A percentile compares a stretch with the other conserved stretches of the same genome.
Conservation (phyloP, 495 filamentous ascomycete species). For the Baudoinia panamericana region DNA sequence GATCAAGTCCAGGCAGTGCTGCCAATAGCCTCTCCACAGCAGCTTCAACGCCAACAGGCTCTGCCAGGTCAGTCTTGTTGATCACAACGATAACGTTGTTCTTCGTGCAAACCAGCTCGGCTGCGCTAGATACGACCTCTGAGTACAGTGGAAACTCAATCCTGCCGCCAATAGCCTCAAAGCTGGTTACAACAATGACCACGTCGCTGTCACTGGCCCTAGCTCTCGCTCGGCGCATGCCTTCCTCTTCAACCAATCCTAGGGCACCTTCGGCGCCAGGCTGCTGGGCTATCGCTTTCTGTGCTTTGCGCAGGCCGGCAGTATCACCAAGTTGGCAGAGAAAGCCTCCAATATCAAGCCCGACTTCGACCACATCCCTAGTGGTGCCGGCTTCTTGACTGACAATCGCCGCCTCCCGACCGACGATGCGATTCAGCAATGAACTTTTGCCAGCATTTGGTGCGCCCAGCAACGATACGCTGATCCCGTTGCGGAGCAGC, state of each 20-base stretch:
- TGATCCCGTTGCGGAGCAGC: constrained; percentile 72
- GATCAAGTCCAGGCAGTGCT: constrained; percentile 23
- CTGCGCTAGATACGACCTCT: constrained; percentile 45
- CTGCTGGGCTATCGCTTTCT: constrained; percentile 2
- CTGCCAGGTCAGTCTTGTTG: constrained; percentile 60
- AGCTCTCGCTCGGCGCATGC: constrained; percentile 72
- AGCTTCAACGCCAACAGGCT: constrained; percentile 12
- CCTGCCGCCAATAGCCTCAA: constrained; percentile 38
- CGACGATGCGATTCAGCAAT: constrained; percentile 80
- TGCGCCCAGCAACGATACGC: constrained; percentile 71
- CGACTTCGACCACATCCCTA: constrained; percentile 83
- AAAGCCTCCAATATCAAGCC: constrained; percentile 79
- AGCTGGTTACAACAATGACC: constrained; percentile 63
- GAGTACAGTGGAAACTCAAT: constrained; percentile 38
- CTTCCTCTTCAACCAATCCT: constrained; percentile 74
- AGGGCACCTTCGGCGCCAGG: constrained; percentile 24
- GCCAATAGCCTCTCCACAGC: constrained; percentile 14
- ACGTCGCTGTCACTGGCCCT: constrained; percentile 76
- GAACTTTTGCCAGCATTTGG: constrained; percentile 96
- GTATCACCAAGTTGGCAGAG: constrained; percentile 84
- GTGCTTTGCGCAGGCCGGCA: constrained; percentile 55
- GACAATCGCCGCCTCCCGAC: constrained; percentile 87
- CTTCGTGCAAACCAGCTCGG: constrained; percentile 40
- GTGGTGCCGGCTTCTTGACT: constrained; percentile 86
- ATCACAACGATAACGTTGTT: constrained; percentile 56